Base-by-base conservation (phyloP, 495 filamentous ascomycete species). In the Penicillium verhagenii region DNA sequence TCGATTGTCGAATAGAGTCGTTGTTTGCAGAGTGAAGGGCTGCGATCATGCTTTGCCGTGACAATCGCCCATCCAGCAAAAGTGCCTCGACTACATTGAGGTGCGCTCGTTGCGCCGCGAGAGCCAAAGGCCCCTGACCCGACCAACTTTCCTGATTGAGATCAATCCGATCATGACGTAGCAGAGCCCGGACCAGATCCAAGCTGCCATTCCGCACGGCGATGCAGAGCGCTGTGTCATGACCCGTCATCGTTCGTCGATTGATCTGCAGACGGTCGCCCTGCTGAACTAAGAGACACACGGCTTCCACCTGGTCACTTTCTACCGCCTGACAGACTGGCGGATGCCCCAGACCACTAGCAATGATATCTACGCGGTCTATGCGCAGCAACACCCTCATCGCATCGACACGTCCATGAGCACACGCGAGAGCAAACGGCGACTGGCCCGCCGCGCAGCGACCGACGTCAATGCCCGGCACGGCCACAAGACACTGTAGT, bases 171-270 rank as follows among this genome's bases (percentile, higher is more conserved):
- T 25, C 3, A 48, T 59, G 31, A 14, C 13, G 18, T 28, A 54
- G 31, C 38, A 54, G 47, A 46, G 51, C 38, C 47, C 52, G 31
- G 29, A 54, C 51, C 13, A 54, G 46, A 29, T 54, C 47, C 25
- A 54, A 49, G 40, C 50, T 29, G 21, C 56, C 47, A 31, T 47
- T 16, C 31, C 47, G 19, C 16, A 46, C 51, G n/a, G 56, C 40
- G 28, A 59, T 59, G n/a, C 38, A 53, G 26, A 58, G 38, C 13
- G 45, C 49, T 31, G 50, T 54, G 39, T 58, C 56, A 39, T 52
- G 16, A 38, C 24, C 28, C 42, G 18, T 47, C 28, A 53, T 50
- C n/a, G 21, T 58, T 1, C 50, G 33, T 51, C 49, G 21, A 33
- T 58, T 58, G 20, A 58, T 50, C 28, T 29, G 11, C 7, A 29